Evolutionary conservation across 257 asterid species (phyloP), one percentile per base, ranked within the genome.

Genomic region (Gynochthodes officinalis): DNA sequence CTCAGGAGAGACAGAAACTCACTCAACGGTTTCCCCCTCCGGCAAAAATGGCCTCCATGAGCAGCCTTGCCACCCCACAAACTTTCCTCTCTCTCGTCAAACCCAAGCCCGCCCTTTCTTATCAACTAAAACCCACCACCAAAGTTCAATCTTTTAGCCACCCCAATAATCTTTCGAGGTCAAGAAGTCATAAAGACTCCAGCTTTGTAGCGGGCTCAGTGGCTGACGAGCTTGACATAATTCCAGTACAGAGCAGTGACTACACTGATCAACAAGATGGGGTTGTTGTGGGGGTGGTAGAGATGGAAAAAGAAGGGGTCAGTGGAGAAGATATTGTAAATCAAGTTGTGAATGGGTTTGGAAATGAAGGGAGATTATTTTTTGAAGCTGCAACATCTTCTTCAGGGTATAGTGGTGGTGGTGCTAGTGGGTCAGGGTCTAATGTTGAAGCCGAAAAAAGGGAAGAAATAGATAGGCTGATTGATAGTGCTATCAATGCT

Each of bases 401-500:
- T 54, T 76, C 85, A 50, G 76, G 84, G 15, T 82, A 91, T 33
- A 75, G 85, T 63, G 83, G 86, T 69, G 75, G 90, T 49, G 63
- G 84, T 37, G 87, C 60, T 27, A 87, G 82, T 73, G 87, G 82
- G 4, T 65, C 80, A 30, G 87, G 76, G 4, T 70, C 76, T 2
- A 77, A 54, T 40, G 86, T 72, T 57, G 76, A 73, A 30, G 76
- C 77, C 59, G 76, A 74, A 23, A 75, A 48, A 61, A 85, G 80
- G 78, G 75, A 30, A 66, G 84, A 79, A 43, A 77, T 73, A 76
- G 85, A 75, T 74, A 86, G 68, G 76, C 64, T 82, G 39, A 72
- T 86, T 54, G 98, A 88, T 80, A 84, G 91, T 76, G 75, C 89
- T 42, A 89, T 92, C 35, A 90, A 92, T 75, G 96, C 97, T 67